A percentile compares a stretch with the other conserved stretches of the same genome.
phyloP scores from a whole-genome alignment of 345 rosid species.

The Aurinia saxatilis region DNA sequence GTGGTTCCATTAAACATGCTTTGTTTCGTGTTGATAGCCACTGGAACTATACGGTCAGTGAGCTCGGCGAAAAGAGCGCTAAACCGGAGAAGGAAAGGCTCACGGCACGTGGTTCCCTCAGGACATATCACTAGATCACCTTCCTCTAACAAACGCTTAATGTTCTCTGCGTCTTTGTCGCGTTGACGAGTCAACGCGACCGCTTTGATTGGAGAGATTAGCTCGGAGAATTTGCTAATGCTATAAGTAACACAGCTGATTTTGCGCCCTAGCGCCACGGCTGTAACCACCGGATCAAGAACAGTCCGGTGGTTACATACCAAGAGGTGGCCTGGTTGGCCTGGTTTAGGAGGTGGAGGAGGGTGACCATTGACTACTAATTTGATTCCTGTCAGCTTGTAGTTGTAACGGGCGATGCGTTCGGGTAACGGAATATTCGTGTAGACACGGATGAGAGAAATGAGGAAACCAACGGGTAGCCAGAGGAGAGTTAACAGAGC shows the following conservation, averaged over 20 bases:
- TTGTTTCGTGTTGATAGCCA: constrained; percentile 77
- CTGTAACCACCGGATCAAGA: constrained; percentile 71
- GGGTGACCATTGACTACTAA: constrained; percentile 67
- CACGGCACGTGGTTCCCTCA: constrained; percentile 93
- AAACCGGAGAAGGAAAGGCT: constrained; percentile 80
- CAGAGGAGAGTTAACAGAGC: constrained; percentile 61
- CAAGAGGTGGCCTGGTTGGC: constrained; percentile 76
- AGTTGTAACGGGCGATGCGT: constrained; percentile 88
- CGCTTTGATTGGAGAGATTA: constrained; percentile 79
- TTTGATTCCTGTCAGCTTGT: constrained; percentile 82
- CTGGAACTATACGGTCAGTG: constrained; percentile 80
- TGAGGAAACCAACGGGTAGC: constrained; percentile 85
- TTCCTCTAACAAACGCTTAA: constrained; percentile 66
- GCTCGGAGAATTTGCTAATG: constrained; percentile 77
- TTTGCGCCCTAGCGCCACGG: constrained; percentile 77
- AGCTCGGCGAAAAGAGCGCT: constrained; percentile 92
- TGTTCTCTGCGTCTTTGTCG: constrained; percentile 66
- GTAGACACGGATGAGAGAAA: constrained; percentile 78
- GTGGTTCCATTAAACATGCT: constrained; percentile 80
- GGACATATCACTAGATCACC: constrained; percentile 94
- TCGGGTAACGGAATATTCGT: constrained; percentile 85
- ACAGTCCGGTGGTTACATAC: constrained; percentile 88
- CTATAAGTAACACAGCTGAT: constrained; percentile 95
- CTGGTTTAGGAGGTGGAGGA: constrained; percentile 67
- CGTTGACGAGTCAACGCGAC: constrained; percentile 92